Conservation (phyloP, 2,329 filamentous ascomycete species). For the Ascochyta koolunga region DNA sequence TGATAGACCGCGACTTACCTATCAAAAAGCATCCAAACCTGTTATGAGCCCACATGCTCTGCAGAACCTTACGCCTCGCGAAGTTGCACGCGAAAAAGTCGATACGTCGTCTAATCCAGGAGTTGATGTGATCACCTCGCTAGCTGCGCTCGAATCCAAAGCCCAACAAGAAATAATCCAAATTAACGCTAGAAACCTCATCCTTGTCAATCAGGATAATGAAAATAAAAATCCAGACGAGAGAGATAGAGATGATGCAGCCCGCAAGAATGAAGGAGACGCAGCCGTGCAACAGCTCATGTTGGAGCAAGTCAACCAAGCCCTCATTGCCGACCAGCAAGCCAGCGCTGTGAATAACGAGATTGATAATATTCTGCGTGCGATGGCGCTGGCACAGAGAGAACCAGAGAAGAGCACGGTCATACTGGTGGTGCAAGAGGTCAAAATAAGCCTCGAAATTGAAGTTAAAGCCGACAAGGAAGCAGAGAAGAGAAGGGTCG, state of each 20-base stretch:
- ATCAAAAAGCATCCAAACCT: constrained; percentile 4
- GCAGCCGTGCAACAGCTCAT: not conserved
- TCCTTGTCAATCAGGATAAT: not conserved
- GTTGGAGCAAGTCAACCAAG: constrained; percentile 4
- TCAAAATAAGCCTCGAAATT: not conserved
- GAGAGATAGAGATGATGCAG: not conserved
- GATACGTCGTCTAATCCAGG: not conserved
- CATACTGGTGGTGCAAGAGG: constrained; percentile 1
- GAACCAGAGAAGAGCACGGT: constrained; percentile 4
- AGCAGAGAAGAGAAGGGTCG: not conserved
- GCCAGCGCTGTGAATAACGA: constrained; percentile 2
- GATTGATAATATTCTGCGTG: constrained; percentile 5
- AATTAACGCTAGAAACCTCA: not conserved
- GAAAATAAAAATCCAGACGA: not conserved
- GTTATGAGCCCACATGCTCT: not conserved
- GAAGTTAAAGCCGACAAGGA: not conserved
- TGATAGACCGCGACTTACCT: not conserved
- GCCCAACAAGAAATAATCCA: not conserved
- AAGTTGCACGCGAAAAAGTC: not conserved
- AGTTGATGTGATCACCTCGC: not conserved
- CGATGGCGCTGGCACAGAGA: not conserved
- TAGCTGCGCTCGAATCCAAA: not conserved
- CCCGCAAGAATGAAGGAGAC: not conserved
- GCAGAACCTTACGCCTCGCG: not conserved
- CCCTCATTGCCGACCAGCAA: constrained; percentile 1